These are phyloP conservation scores for Podospora sp. DNA, from an alignment of 495 filamentous ascomycete species.

Conservation along the genomic window DNA sequence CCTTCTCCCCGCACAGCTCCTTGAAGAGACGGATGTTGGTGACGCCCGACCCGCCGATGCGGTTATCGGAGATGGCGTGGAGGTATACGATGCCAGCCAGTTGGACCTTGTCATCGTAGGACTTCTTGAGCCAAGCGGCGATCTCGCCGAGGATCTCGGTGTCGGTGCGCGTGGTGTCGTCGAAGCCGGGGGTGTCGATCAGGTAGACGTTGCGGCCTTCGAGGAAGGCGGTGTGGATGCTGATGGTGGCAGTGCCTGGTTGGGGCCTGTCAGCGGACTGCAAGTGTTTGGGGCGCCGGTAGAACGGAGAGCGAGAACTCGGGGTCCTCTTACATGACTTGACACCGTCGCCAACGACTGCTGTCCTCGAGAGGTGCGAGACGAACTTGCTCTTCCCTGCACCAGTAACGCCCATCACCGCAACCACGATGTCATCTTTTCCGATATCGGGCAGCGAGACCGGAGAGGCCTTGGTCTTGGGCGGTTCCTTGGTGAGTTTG, in stretches of 20 bases:
- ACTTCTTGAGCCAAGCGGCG: slow-evolving; percentile 27
- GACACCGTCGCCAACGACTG: slow-evolving; percentile 30
- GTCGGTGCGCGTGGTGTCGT: slow-evolving; percentile 45
- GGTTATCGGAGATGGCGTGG: slow-evolving; percentile 46
- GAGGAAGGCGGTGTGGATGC: slow-evolving; percentile 9
- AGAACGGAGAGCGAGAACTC: neutral
- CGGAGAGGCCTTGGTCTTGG: neutral
- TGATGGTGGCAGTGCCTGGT: slow-evolving; percentile 2
- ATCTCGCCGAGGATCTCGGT: slow-evolving; percentile 46
- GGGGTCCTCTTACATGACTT: slow-evolving; percentile 28
- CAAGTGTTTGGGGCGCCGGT: neutral
- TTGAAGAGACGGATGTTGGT: slow-evolving; percentile 48
- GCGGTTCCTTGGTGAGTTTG: neutral
- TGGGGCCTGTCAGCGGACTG: neutral
- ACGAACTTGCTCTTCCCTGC: slow-evolving; percentile 46
- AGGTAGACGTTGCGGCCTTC: slow-evolving; percentile 27
- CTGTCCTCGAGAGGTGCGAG: slow-evolving; percentile 28
- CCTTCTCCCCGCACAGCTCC: slow-evolving; percentile 44
- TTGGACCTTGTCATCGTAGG: slow-evolving; percentile 10
- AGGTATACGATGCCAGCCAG: slow-evolving; percentile 48
- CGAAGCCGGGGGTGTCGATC: slow-evolving; percentile 52
- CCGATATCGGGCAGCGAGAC: too few relatives aligned
- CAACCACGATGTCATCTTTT: neutral
- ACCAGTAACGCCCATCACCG: slow-evolving; percentile 43
- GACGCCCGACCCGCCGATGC: slow-evolving; percentile 41